These are phyloP conservation scores for Lodderomyces margitis DNA, from an alignment of 1,139 yeast genomes.

Conservation along the genomic window DNA sequence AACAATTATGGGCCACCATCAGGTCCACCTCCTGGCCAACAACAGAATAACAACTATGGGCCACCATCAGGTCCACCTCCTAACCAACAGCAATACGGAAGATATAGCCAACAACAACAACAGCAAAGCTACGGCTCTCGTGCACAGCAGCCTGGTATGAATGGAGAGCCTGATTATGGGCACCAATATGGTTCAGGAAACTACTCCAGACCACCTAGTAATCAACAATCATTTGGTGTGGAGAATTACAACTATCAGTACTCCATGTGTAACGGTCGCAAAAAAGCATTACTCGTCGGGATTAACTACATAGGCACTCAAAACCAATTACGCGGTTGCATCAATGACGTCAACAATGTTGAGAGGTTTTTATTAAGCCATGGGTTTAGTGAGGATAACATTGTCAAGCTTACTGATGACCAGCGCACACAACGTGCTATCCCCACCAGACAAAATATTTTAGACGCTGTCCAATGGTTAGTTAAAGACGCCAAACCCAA, in stretches of 20 bases:
- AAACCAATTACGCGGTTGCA: constrained; percentile 77
- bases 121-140: constrained; percentile 3
- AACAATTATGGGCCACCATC: constrained; percentile 9
- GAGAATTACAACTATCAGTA: constrained; percentile 53
- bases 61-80: constrained; percentile 16
- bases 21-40: constrained; percentile 16
- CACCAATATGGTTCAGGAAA: constrained; percentile 14
- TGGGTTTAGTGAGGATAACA: constrained; percentile 75
- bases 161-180: constrained; percentile 10
- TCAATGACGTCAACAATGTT: constrained; percentile 75
- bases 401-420: constrained; percentile 82
- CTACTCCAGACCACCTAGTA: constrained; percentile 25
- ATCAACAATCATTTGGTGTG: constrained; percentile 33
- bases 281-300: constrained; percentile 83
- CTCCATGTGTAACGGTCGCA: constrained; percentile 71
- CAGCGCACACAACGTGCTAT: constrained; percentile 58
- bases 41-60: constrained; percentile 9
- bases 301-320: constrained; percentile 80
- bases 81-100: constrained; percentile 7
- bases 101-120: constrained; percentile 11
- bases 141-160: constrained; percentile 1
- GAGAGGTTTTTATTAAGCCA: constrained; percentile 52
- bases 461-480: constrained; percentile 90
- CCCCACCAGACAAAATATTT: constrained; percentile 76
- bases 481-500: constrained; percentile 82